Evolutionary conservation across 2,329 filamentous ascomycete species (phyloP), one percentile per base, ranked within the genome.

Genomic region (Fusarium tanahbumbuense): DNA sequence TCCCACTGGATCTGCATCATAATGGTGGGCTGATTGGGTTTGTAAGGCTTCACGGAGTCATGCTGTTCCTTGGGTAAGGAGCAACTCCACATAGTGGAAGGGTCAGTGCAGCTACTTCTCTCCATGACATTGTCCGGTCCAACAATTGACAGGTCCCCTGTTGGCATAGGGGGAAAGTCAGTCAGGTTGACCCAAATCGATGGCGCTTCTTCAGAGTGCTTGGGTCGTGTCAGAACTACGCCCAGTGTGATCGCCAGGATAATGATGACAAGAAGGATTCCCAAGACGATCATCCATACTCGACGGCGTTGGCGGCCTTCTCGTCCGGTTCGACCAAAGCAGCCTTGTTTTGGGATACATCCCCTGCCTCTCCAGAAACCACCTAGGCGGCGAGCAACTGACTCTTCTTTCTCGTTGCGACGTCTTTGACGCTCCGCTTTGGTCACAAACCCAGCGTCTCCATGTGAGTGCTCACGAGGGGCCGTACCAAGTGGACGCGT

Each of bases 1-100:
- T 93, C 86, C 85, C 89, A 87, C 82, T 92, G 81, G 62, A 98
- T 94, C 71, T 96, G 87, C 68, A 98, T 84, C 50, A 92, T 86
- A 75, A 98, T 93, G 53, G 91, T 92, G 1, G 94, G 94, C 75
- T 93, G 88, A 67, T 91, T 86, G 1, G 89, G 82, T 37, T 85
- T 83, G 75, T 90, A 92, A 0, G 90, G 89, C 3, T 84, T 81
- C 45, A 91, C 87, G 2, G 86, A 84, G 6, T 85, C 80, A 45
- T 94, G 92, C 64, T 93, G 81, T 72, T 94, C 93, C 76, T 93
- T 93, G 4, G 94, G 93, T 18, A 97, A 80, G 13, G 90, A 87
- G 78, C 94, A 98, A 76, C 92, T 97, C 94, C 94, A 98, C 57
- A 96, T 79, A 0, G 92, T 92, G 12, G 88, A 84, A 1, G 91